phyloP scores from a whole-genome alignment of 2,329 filamentous ascomycete species.

The Penicillium sp. region DNA sequence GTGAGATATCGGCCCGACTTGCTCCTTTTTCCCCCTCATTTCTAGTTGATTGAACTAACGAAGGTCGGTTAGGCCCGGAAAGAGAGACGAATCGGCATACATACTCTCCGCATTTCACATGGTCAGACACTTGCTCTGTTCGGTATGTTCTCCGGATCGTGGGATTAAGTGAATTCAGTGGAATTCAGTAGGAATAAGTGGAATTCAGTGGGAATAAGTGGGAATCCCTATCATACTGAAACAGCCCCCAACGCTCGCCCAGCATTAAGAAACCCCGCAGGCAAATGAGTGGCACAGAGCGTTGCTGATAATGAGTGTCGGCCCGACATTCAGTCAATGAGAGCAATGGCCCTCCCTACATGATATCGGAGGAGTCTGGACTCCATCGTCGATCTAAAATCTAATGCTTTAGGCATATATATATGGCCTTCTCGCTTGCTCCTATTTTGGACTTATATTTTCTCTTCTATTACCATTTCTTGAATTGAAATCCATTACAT shows the following conservation, averaged over 20 bases:
- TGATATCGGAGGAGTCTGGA: neutral
- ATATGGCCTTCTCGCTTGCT: neutral
- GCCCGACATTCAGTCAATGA: constrained; percentile 9
- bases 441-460: neutral
- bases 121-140: neutral
- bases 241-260: neutral
- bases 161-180: neutral
- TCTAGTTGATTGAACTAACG: neutral
- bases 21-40: neutral
- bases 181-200: neutral
- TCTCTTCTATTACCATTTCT: neutral
- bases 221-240: neutral
- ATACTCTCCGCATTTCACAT: neutral
- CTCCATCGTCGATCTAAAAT: constrained; percentile 2
- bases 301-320: neutral
- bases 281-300: neutral
- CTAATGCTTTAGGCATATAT: neutral
- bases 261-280: neutral
- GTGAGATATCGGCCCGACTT: constrained; percentile 6
- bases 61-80: neutral
- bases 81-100: constrained; percentile 4
- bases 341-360: neutral
- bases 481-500: neutral
- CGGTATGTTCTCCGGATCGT: neutral
- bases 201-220: neutral